These are phyloP conservation scores for Colletotrichum falcatum DNA, from an alignment of 2,329 filamentous ascomycete species.

Conservation along the genomic window DNA sequence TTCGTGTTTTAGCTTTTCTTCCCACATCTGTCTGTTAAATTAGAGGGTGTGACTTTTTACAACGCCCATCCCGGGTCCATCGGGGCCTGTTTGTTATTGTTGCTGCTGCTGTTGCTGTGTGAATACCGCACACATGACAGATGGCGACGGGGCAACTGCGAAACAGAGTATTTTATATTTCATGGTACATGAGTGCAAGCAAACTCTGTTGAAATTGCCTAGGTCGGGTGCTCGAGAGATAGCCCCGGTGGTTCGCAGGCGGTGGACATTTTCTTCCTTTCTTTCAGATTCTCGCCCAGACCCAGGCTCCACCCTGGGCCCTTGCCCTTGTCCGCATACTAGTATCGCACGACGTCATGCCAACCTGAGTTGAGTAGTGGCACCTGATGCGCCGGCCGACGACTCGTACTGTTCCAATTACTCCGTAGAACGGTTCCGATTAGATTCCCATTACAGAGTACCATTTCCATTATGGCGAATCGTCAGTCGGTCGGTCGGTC, in stretches of 20 bases:
- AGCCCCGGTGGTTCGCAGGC: neutral
- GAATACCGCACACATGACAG: neutral
- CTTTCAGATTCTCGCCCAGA: neutral
- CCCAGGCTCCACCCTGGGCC: neutral
- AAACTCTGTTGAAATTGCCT: slow-evolving; percentile 23
- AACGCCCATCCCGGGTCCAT: neutral
- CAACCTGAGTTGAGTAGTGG: slow-evolving; percentile 18
- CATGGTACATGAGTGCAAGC: slow-evolving; percentile 11
- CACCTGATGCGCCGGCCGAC: slow-evolving; percentile 14
- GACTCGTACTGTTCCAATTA: neutral
- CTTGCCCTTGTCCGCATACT: slow-evolving; percentile 1
- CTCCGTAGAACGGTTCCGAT: too few relatives aligned
- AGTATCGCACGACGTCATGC: slow-evolving; percentile 22
- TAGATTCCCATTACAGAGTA: too few relatives aligned
- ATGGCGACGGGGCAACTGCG: slow-evolving; percentile 1
- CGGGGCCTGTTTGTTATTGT: neutral
- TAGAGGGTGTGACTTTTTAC: neutral
- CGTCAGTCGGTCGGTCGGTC: neutral
- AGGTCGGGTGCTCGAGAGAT: slow-evolving; percentile 8
- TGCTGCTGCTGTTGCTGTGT: too few relatives aligned
- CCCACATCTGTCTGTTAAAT: slow-evolving; percentile 1
- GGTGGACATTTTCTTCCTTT: neutral
- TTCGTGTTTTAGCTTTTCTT: neutral
- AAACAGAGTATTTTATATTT: neutral
- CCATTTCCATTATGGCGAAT: slow-evolving; percentile 12